phyloP scores from a whole-genome alignment of 345 rosid genomes.

The Toxicodendron radicans region DNA sequence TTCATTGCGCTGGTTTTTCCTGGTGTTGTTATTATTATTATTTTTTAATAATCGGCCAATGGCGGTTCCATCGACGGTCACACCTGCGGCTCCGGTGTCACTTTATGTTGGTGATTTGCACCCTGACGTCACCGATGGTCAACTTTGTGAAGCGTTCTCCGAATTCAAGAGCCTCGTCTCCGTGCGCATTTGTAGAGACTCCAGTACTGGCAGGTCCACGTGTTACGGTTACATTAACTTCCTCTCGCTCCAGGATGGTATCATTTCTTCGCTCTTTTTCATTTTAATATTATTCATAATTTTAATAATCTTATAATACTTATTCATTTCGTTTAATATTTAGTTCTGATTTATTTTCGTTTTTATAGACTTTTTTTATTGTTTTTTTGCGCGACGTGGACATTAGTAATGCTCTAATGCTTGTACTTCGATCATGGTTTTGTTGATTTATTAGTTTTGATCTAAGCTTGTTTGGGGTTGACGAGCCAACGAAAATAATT shows the following conservation, averaged over 20 bases:
- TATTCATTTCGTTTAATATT: too few relatives aligned
- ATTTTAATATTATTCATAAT: not conserved
- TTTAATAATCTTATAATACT: not conserved
- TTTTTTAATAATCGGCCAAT: conserved; percentile 13
- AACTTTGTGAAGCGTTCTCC: conserved; percentile 52
- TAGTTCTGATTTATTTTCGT: too few relatives aligned
- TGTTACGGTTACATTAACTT: conserved; percentile 89
- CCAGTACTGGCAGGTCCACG: conserved; percentile 57
- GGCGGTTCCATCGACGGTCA: conserved; percentile 48
- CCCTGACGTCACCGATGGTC: conserved; percentile 52
- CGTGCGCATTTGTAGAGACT: conserved; percentile 67
- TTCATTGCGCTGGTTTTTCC: not conserved
- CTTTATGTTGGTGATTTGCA: conserved; percentile 78
- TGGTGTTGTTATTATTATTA: not conserved
- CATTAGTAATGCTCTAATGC: too few relatives aligned
- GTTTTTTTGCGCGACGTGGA: too few relatives aligned
- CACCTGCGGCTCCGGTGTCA: conserved; percentile 42
- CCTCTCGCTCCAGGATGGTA: conserved; percentile 59
- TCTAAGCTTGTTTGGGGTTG: not conserved
- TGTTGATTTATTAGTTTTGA: not conserved
- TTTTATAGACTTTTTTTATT: too few relatives aligned
- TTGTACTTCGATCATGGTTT: too few relatives aligned
- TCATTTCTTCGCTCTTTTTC: not conserved
- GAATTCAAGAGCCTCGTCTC: conserved; percentile 67
- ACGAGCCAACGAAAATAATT: too few relatives aligned